These are phyloP conservation scores for Rhodamnia argentea DNA, from an alignment of 345 rosid species.

Conservation along the genomic window DNA sequence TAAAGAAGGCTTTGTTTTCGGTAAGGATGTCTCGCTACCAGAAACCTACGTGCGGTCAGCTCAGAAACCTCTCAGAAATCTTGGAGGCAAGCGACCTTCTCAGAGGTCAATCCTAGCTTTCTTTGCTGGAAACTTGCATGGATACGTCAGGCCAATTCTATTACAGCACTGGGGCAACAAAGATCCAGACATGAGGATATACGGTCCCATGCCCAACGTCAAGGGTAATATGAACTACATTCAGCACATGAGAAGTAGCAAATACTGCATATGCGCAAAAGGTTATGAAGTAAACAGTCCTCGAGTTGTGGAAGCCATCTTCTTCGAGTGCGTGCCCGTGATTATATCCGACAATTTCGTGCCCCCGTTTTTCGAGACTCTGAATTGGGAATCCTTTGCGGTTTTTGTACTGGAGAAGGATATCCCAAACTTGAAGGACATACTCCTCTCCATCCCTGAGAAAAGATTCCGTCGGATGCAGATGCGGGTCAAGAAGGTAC, in stretches of 20 bases:
- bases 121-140: conserved; percentile 92
- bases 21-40: conserved; percentile 86
- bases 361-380: conserved; percentile 74
- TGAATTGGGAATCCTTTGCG: conserved; percentile 91
- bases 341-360: conserved; percentile 87
- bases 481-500: conserved; percentile 69
- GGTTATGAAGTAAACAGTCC: conserved; percentile 97
- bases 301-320: conserved; percentile 82
- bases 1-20: conserved; percentile 76
- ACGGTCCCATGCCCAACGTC: conserved; percentile 41
- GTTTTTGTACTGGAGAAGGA: conserved; percentile 82
- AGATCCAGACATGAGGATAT: conserved; percentile 88
- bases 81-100: conserved; percentile 72
- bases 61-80: conserved; percentile 42
- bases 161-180: conserved; percentile 62
- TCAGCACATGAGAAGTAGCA: conserved; percentile 85
- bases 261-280: conserved; percentile 88
- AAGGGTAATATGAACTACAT: conserved; percentile 57
- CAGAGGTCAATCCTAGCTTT: conserved; percentile 68
- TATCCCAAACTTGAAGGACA: conserved; percentile 67
- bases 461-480: conserved; percentile 53
- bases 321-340: conserved; percentile 85
- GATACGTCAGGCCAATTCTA: conserved; percentile 72
- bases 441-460: conserved; percentile 53
- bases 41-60: conserved; percentile 59